Percentiles rank a stretch among this genome's conserved stretches.
phyloP scores from a whole-genome alignment of 768 basidiomycete species.

The Neoboletus subvelutipes region DNA sequence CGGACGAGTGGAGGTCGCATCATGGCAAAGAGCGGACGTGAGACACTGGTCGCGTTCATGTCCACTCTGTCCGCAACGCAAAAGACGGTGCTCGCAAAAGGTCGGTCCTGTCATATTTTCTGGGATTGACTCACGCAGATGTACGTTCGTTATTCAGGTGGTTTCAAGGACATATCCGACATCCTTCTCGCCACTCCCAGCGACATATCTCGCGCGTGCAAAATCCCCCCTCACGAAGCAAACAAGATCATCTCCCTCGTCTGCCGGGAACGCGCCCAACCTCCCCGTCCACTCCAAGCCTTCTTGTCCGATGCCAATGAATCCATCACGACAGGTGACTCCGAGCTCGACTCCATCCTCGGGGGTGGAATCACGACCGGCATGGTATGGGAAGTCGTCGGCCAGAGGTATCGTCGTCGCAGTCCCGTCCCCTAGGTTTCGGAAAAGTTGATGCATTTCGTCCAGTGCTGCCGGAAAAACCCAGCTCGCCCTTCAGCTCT shows the following conservation, averaged over 20 bases:
- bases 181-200: conserved; percentile 47
- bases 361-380: conserved; percentile 80
- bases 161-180: conserved; percentile 47
- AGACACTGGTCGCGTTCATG: conserved; percentile 7
- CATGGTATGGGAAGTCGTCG: conserved; percentile 84
- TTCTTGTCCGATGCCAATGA: conserved; percentile 39
- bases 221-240: conserved; percentile 48
- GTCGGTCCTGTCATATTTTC: conserved; percentile 21
- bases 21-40: conserved; percentile 11
- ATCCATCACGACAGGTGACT: conserved; percentile 74
- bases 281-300: conserved; percentile 42
- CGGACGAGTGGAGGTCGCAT: conserved; percentile 19
- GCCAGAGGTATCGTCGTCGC: conserved; percentile 66
- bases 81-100: conserved; percentile 38
- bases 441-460: conserved; percentile 4
- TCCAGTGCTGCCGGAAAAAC: conserved; percentile 92
- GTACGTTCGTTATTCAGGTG: conserved; percentile 38
- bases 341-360: conserved; percentile 60
- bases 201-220: conserved; percentile 59
- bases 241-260: conserved; percentile 50
- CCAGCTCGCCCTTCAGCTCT: conserved; percentile 83
- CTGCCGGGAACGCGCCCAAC: conserved; percentile 42
- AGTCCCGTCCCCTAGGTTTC: not conserved
- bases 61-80: conserved; percentile 32
- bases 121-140: not conserved